Base-by-base conservation (phyloP, 169 alveolate genomes). In the Plasmodium knowlesi region DNA sequence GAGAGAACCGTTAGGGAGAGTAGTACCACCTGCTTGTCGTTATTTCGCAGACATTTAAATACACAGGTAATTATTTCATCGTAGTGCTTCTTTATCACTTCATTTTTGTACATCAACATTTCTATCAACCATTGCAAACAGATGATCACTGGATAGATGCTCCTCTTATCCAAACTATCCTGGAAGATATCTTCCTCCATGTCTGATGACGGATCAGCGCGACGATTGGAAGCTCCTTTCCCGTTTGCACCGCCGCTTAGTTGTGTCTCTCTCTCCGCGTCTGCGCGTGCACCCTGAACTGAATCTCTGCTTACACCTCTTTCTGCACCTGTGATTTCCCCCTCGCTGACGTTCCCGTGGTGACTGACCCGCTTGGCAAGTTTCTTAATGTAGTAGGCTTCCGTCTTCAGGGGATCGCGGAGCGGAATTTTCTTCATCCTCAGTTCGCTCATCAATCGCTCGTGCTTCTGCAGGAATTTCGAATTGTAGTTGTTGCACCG, bases 111-210 rank as follows among this genome's bases (percentile, higher is more conserved):
- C 22, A 89, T 72, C 19, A 89, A 53, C n/a, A 89, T 89, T 61
- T 89, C 94, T 1, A 80, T 78, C 19, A 89, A 25, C 94, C 94
- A 89, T 5, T 79, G 94, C 71, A 89, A 72, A 3, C 94, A 89
- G 78, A 80, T 89, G 72, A 89, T 89, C 19, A 89, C 74, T 1
- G 94, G 94, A 37, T 89, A 89, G n/a, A 79, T 89, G 72, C 82
- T 79, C 53, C 94, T 39, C 50, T 79, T 79, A 28, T 89, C 94
- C 4, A 89, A 53, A 19, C 67, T 89, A 50, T 89, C 94, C 5
- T 53, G 71, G 79, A 89, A 89, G 5, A 79, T 41, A 22, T 79
- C 73, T 28, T 89, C 89, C 70, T 89, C 90, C 2, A 16, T 0
- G 8, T 50, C 61, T 9, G 61, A 50, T 8, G 61, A 5, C 0